Base-by-base conservation (phyloP, 345 rosid species). In the Salix suchowensis region DNA sequence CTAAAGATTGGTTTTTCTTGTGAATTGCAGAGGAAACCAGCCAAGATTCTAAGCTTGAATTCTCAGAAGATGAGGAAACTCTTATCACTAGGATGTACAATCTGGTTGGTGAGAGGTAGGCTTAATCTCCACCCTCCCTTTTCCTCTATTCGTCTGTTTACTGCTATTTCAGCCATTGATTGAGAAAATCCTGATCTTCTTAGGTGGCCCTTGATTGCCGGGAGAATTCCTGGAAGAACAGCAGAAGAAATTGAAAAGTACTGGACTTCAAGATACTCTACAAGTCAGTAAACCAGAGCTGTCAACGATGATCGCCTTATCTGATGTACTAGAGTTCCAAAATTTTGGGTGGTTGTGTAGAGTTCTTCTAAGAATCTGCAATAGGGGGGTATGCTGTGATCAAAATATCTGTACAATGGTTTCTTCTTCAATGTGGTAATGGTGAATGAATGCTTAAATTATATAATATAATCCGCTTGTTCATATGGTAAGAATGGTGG, bases 211-310 rank as follows among this genome's bases (percentile, higher is more conserved):
- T 70, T 86, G 68, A 88, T 88, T 72, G 89, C 88, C 14, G 89
- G 89, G 73, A 86, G 91, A 76, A 88, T 88, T 70, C 89, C 88
- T 7, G 91, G 88, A 76, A 86, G 89, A 81, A 78, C 87, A 69
- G 88, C 88, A 13, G 86, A 88, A 79, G 89, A 88, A 76, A 84
- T 88, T 77, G 84, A 88, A 80, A 86, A 85, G 78, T 85, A 83
- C 73, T 88, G 89, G 91, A 86, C 87, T 71, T 80, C 88, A 64
- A 86, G 86, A 79, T 83, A 68, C 55, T 85, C 88, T 26, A 68
- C 77, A 34, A 81, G 73, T 40, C 64, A 77, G 70, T 78, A 76
- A 81, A 66, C 14, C 34, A 36, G 50, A 3, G 13, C 6, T 40
- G 16, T 58, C 21, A 4, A 37, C 0, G 28, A 42, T 42, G 46